phyloP scores from a whole-genome alignment of 805 yeast species.

The Blastobotrys attinorum region DNA sequence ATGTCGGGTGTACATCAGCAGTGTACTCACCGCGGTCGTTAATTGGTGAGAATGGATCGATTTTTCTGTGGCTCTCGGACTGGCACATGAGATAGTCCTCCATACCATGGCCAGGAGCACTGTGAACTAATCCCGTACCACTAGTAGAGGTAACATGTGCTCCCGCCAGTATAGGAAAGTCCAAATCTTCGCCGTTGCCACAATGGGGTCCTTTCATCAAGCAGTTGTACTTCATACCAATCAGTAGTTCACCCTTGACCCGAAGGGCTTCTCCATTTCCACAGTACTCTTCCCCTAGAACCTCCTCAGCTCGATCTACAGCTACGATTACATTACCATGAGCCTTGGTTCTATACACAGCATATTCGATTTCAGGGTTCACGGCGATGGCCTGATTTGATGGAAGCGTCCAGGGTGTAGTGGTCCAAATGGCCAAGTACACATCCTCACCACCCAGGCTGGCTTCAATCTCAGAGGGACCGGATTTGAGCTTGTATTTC shows the following conservation, averaged over 20 bases:
- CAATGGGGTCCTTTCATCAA: constrained; percentile 44
- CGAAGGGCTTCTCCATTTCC: constrained; percentile 11
- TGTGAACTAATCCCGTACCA: constrained; percentile 95
- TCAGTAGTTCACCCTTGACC: constrained; percentile 38
- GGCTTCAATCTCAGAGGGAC: constrained; percentile 19
- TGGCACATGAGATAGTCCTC: constrained; percentile 79
- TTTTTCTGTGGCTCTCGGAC: constrained; percentile 39
- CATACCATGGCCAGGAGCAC: constrained; percentile 96
- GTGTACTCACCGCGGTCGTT: constrained; percentile 67
- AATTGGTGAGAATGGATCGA: constrained; percentile 68
- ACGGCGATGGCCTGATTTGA: constrained; percentile 80
- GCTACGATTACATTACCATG: constrained; percentile 53
- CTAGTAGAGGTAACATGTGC: constrained; percentile 70
- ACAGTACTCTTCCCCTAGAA: constrained; percentile 22
- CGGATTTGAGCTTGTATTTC: constrained; percentile 47
- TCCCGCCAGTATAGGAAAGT: constrained; percentile 64
- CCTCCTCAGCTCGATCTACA: constrained; percentile 35
- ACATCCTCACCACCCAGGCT: constrained; percentile 5
- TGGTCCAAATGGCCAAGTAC: constrained; percentile 71
- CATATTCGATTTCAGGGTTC: constrained; percentile 51
- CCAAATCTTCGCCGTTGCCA: constrained; percentile 18
- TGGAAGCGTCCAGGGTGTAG: constrained; percentile 96
- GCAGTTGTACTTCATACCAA: constrained; percentile 43
- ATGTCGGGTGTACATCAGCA: constrained; percentile 1
- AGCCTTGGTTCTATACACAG: constrained; percentile 33